A percentile compares a stretch with the other conserved stretches of the same genome.
Conservation (phyloP, 192 early-diverging fungal genomes). For the Paraglomus occultum region DNA sequence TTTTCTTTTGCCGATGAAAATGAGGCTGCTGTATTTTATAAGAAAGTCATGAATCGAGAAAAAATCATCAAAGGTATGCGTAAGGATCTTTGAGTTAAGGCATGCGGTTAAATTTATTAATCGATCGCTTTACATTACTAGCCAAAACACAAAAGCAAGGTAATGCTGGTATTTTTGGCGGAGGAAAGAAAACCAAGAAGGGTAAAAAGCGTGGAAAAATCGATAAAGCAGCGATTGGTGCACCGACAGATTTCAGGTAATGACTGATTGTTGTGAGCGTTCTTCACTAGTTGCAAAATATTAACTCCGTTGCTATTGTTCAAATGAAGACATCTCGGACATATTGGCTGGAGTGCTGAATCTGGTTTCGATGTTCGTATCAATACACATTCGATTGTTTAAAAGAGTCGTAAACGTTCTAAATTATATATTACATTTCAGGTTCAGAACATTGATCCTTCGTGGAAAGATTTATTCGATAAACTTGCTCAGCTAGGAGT, state of each 20-base stretch:
- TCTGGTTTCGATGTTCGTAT: slow-evolving; percentile 54
- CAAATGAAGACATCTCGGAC: slow-evolving; percentile 53
- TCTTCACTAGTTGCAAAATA: not conserved
- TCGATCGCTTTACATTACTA: not conserved
- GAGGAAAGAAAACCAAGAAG: slow-evolving; percentile 42
- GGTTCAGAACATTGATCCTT: slow-evolving; percentile 67
- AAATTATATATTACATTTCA: slow-evolving; percentile 19
- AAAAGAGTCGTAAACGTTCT: not conserved
- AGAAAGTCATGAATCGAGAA: slow-evolving; percentile 59
- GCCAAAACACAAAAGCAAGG: slow-evolving; percentile 42
- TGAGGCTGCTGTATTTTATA: slow-evolving; percentile 64
- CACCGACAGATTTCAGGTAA: slow-evolving; percentile 51
- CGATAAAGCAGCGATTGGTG: slow-evolving; percentile 60
- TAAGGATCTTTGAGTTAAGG: slow-evolving; percentile 18
- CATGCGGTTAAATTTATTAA: not conserved
- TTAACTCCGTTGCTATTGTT: slow-evolving; percentile 10
- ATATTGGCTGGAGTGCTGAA: slow-evolving; percentile 59
- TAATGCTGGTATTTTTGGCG: slow-evolving; percentile 41
- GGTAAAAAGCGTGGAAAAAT: slow-evolving; percentile 48
- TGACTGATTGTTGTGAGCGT: not conserved
- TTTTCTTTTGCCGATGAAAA: slow-evolving; percentile 70
- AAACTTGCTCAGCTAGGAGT: slow-evolving; percentile 66
- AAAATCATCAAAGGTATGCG: slow-evolving; percentile 33
- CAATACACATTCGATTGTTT: not conserved
- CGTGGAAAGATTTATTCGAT: slow-evolving; percentile 70